Base-by-base conservation (phyloP, 2,329 filamentous ascomycete genomes). In the Coleophoma crateriformis region DNA sequence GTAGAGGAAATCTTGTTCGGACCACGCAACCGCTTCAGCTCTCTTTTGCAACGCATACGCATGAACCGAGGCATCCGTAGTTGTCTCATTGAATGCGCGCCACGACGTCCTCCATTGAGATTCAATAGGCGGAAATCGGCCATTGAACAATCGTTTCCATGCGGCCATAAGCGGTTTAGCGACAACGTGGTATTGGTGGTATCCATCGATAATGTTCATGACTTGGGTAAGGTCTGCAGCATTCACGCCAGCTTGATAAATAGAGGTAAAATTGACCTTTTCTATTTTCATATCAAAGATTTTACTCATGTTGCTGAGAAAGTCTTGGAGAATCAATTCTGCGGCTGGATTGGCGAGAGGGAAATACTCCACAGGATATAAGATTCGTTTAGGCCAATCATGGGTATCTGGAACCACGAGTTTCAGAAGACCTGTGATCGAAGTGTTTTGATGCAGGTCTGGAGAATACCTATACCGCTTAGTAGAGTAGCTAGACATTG, bases 281-380 rank as follows among this genome's bases (percentile, higher is more conserved):
- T 67, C 63, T 17, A 68, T 61, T 7, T 57, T 65, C 64, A 69
- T 69, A 43, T 61, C 61, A 51, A 71, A 69, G 6, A 68, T 54
- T 3, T 58, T 42, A 3, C 64, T 63, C 49, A 70, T 52, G 38
- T 68, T 66, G 13, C 41, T 51, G 39, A 72, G 64, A 53, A 71
- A 71, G 0, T 50, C 50, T 51, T 70, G 64, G 0, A 72, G 60
- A 8, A 71, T 61, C 1, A 61, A 58, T 35, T 71, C 66, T 0
- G 69, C 67, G 2, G 67, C 67, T 0, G 68, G 65, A 49, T 71
- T 72, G 50, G 59, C 65, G 3, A 71, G 58, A 0, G 70, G 69
- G 0, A 71, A 60, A 47, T 71, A 71, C 43, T 73, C 70, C 3
- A 58, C 61, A 2, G 68, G 67, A 49, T 72, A 71, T 2, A 71